These are phyloP conservation scores for Xylariaceae sp. DNA, from an alignment of 2,329 filamentous ascomycete species.

Conservation along the genomic window DNA sequence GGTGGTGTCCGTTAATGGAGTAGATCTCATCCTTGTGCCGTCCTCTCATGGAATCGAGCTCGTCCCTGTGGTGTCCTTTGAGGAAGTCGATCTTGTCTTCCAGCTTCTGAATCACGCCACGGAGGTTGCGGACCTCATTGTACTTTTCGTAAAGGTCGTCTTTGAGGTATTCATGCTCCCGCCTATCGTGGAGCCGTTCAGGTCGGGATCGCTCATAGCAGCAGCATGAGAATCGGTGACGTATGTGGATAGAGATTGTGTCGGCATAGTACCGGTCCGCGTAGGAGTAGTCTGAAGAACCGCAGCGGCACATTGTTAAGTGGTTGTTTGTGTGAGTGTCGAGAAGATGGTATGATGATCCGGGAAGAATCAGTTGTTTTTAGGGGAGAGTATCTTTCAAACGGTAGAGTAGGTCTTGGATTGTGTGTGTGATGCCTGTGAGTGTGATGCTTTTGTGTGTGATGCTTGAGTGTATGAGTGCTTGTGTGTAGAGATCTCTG, in stretches of 20 bases:
- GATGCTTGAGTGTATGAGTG: too few relatives aligned
- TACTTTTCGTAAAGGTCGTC: constrained; percentile 13
- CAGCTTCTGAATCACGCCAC: constrained; percentile 15
- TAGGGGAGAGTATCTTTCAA: background rate
- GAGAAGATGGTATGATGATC: background rate
- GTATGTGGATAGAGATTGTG: background rate
- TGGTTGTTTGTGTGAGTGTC: background rate
- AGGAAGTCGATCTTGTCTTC: constrained; percentile 16
- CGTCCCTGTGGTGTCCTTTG: constrained; percentile 10
- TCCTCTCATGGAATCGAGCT: background rate
- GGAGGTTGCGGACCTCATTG: constrained; percentile 20
- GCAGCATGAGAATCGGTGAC: background rate
- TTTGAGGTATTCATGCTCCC: constrained; percentile 26
- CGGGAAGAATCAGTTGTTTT: background rate
- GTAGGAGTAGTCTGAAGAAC: background rate
- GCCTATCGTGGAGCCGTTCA: constrained; percentile 12
- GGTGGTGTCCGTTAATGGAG: constrained; percentile 9
- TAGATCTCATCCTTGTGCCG: constrained; percentile 6
- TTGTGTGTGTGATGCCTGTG: background rate
- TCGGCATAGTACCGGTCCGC: background rate
- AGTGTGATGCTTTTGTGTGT: background rate
- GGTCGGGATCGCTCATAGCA: too few relatives aligned
- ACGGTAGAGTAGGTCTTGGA: background rate
- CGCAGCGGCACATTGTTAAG: background rate
- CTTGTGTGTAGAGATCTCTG: too few relatives aligned